Evolutionary conservation across 2,329 filamentous ascomycete species (phyloP).

Genomic region (Mollisia scopiformis): DNA sequence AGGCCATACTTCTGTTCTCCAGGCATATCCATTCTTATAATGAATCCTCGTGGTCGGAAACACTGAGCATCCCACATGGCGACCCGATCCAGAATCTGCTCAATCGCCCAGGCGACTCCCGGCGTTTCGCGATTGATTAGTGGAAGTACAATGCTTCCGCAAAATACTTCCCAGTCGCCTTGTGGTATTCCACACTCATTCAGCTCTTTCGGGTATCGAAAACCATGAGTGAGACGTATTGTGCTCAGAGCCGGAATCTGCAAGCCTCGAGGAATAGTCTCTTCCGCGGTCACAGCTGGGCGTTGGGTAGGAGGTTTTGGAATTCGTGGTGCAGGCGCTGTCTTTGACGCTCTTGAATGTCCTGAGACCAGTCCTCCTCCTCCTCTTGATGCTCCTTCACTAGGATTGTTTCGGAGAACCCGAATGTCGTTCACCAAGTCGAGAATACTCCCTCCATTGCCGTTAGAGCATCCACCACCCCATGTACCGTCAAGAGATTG

Average conservation of each 20-base stretch:
- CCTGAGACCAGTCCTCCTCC: background rate
- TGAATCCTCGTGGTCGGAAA: slow-evolving; percentile 24
- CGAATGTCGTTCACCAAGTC: too few relatives aligned
- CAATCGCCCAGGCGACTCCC: slow-evolving; percentile 17
- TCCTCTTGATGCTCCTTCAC: background rate
- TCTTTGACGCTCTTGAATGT: background rate
- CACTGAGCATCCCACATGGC: slow-evolving; percentile 19
- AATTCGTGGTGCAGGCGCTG: background rate
- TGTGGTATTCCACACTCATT: slow-evolving; percentile 11
- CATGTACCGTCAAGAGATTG: too few relatives aligned
- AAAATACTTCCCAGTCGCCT: slow-evolving; percentile 16
- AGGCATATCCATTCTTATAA: slow-evolving; percentile 30
- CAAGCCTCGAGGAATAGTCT: slow-evolving; percentile 11
- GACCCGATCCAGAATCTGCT: slow-evolving; percentile 22
- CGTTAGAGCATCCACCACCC: too few relatives aligned
- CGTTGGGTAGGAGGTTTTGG: background rate
- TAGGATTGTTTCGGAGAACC: background rate
- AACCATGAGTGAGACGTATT: slow-evolving; percentile 12
- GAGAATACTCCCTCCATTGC: too few relatives aligned
- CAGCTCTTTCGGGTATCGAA: slow-evolving; percentile 22
- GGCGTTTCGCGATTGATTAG: background rate
- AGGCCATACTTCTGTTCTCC: slow-evolving; percentile 26
- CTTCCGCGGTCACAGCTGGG: background rate
- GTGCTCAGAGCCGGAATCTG: slow-evolving; percentile 23
- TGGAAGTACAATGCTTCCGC: slow-evolving; percentile 2